These are phyloP conservation scores for Vicia sativa DNA, from an alignment of 306 rosid genomes.

Conservation along the genomic window DNA sequence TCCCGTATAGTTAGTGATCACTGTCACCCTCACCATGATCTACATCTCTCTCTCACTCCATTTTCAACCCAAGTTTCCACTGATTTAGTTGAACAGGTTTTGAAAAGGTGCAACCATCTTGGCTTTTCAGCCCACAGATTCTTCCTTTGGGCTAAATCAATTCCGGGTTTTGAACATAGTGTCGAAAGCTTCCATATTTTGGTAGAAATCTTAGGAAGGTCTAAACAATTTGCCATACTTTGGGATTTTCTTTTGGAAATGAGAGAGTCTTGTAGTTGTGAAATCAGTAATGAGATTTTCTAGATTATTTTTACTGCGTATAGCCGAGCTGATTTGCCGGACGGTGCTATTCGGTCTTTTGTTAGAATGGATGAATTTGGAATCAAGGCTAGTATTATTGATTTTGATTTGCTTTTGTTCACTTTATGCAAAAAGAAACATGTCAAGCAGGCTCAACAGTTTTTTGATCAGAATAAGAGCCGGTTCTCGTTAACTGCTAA, in stretches of 20 bases:
- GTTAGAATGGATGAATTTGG: conserved; percentile 80
- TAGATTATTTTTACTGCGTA: conserved; percentile 77
- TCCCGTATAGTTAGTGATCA: conserved; percentile 87
- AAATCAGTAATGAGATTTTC: conserved; percentile 58
- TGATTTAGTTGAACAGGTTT: conserved; percentile 73
- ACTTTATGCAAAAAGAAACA: conserved; percentile 73
- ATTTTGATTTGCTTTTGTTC: conserved; percentile 72
- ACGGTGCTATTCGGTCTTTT: conserved; percentile 76
- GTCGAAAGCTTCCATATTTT: conserved; percentile 66
- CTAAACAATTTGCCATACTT: conserved; percentile 74
- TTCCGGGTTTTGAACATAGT: conserved; percentile 73
- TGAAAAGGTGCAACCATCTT: conserved; percentile 81
- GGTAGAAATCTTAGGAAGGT: conserved; percentile 70
- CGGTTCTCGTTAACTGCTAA: conserved; percentile 55
- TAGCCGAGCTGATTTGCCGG: conserved; percentile 71
- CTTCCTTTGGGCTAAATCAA: conserved; percentile 82
- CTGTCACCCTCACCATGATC: conserved; percentile 73
- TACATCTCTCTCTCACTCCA: conserved; percentile 60
- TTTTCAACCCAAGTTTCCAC: conserved; percentile 68
- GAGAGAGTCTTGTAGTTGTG: conserved; percentile 56
- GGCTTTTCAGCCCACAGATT: conserved; percentile 84
- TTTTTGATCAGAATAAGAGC: conserved; percentile 65
- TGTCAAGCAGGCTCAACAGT: conserved; percentile 63
- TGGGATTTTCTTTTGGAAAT: conserved; percentile 85
- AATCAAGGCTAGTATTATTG: conserved; percentile 57